Conservation (phyloP, 352 stramenopile species). For the Pseudoperonospora humuli region DNA sequence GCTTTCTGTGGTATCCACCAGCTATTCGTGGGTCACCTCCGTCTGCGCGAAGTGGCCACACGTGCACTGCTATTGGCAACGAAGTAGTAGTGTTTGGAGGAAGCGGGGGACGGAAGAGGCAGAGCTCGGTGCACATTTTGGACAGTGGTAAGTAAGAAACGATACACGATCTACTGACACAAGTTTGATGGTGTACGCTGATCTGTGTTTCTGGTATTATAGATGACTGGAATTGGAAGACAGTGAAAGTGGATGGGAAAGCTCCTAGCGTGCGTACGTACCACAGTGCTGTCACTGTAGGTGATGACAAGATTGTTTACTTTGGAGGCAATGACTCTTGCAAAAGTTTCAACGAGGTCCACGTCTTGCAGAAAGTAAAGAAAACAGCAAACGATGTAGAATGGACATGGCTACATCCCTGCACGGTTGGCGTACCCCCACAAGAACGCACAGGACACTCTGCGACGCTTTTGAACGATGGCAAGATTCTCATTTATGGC, state of each 20-base stretch:
- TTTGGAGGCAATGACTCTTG: constrained; percentile 91
- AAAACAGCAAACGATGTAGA: constrained; percentile 12
- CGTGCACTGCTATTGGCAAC: constrained; percentile 62
- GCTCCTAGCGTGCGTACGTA: constrained; percentile 86
- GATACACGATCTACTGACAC: background rate
- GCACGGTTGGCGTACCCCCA: constrained; percentile 60
- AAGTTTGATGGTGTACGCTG: background rate
- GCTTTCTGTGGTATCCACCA: constrained; percentile 91
- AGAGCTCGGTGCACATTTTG: constrained; percentile 71
- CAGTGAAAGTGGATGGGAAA: constrained; percentile 81
- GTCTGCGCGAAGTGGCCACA: constrained; percentile 59
- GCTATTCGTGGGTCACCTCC: constrained; percentile 64
- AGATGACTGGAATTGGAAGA: constrained; percentile 88
- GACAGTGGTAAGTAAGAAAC: constrained; percentile 37
- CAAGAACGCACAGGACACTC: constrained; percentile 84
- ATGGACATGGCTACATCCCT: constrained; percentile 88
- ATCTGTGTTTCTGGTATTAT: constrained; percentile 1
- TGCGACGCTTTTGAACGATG: constrained; percentile 79
- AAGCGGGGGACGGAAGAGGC: constrained; percentile 54
- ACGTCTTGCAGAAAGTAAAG: constrained; percentile 78
- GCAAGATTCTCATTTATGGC: constrained; percentile 87
- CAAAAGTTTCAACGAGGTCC: constrained; percentile 88
- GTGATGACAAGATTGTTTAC: constrained; percentile 73
- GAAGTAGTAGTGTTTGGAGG: constrained; percentile 80
- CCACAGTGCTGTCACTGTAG: constrained; percentile 72